Conservation (phyloP, 2,329 filamentous ascomycete species). For the Monascus ruber region DNA sequence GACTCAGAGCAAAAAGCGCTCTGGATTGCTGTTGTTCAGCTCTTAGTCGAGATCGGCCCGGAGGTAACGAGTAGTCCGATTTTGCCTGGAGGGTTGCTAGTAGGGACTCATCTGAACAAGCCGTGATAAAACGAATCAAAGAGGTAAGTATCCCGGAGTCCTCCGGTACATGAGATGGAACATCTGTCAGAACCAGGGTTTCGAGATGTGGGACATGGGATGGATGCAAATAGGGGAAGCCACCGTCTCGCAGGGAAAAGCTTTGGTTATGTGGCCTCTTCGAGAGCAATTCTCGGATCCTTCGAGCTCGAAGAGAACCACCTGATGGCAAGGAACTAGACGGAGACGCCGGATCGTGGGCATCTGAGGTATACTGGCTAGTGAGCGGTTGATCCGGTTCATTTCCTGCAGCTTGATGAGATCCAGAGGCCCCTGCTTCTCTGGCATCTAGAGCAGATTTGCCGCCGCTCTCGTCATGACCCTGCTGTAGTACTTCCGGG, state of each 20-base stretch:
- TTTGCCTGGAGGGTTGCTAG: conserved; percentile 43
- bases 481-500: conserved; percentile 32
- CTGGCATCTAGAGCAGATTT: conserved; percentile 7
- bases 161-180: conserved; percentile 35
- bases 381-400: conserved; percentile 1
- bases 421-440: conserved; percentile 1
- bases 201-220: conserved; percentile 43
- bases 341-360: conserved; percentile 4
- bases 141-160: conserved; percentile 32
- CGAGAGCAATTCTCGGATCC: conserved; percentile 26
- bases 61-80: conserved; percentile 49
- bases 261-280: conserved; percentile 24
- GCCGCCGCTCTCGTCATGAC: conserved; percentile 7
- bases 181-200: conserved; percentile 45
- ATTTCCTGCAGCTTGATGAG: not conserved
- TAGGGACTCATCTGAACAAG: conserved; percentile 44
- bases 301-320: conserved; percentile 17
- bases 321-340: conserved; percentile 9
- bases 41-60: conserved; percentile 39
- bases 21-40: conserved; percentile 40
- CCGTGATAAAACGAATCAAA: conserved; percentile 44
- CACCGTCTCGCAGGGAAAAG: conserved; percentile 16
- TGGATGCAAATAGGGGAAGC: conserved; percentile 38
- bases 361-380: conserved; percentile 1
- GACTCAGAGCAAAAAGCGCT: conserved; percentile 43